These are phyloP conservation scores for Fragosphaeria purpurea DNA, from an alignment of 2,329 filamentous ascomycete species.

Conservation along the genomic window DNA sequence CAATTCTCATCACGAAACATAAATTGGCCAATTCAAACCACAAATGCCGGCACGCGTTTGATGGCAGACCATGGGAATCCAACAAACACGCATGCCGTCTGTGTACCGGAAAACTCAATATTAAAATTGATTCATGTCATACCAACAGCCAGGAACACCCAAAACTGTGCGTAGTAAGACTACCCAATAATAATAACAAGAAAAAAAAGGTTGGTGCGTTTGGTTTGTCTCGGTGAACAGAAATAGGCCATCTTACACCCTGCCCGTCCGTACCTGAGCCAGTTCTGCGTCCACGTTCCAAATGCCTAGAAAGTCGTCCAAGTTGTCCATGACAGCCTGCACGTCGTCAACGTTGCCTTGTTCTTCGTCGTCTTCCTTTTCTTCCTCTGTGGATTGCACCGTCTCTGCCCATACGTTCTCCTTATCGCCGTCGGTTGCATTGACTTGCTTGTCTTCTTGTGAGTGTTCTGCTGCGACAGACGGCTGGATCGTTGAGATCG, in stretches of 20 bases:
- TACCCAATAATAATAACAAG: not conserved
- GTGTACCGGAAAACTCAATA: too few relatives aligned
- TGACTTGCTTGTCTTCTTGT: not conserved
- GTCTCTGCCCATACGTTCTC: not conserved
- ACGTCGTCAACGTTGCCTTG: slow-evolving; percentile 28
- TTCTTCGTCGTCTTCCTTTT: slow-evolving; percentile 5
- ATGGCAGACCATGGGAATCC: too few relatives aligned
- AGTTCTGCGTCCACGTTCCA: slow-evolving; percentile 29
- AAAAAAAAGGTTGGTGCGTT: not conserved
- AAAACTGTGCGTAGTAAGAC: too few relatives aligned
- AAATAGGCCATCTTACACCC: not conserved
- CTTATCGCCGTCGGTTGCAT: not conserved
- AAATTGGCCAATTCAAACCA: too few relatives aligned
- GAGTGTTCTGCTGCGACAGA: slow-evolving; percentile 1
- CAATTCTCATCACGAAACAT: too few relatives aligned
- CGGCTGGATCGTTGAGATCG: not conserved
- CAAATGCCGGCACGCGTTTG: too few relatives aligned
- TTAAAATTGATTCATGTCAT: too few relatives aligned
- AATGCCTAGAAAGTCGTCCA: slow-evolving; percentile 33
- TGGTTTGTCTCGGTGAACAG: too few relatives aligned
- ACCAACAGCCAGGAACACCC: too few relatives aligned
- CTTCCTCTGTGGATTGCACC: slow-evolving; percentile 1
- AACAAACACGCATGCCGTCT: too few relatives aligned
- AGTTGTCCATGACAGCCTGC: slow-evolving; percentile 34
- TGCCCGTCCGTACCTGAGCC: slow-evolving; percentile 16